Conservation (phyloP, 108 stramenopile species). For the Pseudonitzschia delicatissima region DNA sequence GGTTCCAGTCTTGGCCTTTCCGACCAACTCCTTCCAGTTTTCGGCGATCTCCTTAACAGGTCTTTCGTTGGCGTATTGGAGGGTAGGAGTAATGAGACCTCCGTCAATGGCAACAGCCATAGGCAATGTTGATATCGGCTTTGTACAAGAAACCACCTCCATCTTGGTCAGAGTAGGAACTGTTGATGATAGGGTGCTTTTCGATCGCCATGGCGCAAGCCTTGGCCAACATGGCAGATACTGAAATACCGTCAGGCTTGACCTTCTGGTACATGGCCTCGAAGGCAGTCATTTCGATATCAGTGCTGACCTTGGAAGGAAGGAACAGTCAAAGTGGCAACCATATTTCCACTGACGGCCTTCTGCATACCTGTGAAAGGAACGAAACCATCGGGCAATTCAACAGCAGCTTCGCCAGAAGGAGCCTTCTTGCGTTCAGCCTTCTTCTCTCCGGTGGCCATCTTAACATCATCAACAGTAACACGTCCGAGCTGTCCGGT, state of each 20-base stretch:
- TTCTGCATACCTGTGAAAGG: conserved; percentile 97
- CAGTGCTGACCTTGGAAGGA: conserved; percentile 92
- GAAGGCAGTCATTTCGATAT: conserved; percentile 91
- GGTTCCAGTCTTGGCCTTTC: conserved; percentile 75
- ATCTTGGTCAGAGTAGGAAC: conserved; percentile 72
- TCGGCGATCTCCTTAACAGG: conserved; percentile 84
- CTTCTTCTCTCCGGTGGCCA: conserved; percentile 87
- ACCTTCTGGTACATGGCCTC: conserved; percentile 90
- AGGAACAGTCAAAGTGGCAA: conserved; percentile 85
- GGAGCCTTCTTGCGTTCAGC: conserved; percentile 66
- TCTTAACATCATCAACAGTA: conserved; percentile 87
- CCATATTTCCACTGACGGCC: conserved; percentile 98
- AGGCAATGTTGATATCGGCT: conserved; percentile 95
- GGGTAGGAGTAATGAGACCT: conserved; percentile 95
- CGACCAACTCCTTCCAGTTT: conserved; percentile 93
- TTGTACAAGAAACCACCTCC: conserved; percentile 85
- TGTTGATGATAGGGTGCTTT: conserved; percentile 95
- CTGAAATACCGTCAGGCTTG: conserved; percentile 92
- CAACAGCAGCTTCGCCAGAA: conserved; percentile 47
- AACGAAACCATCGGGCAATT: conserved; percentile 85
- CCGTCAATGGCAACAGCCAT: conserved; percentile 98
- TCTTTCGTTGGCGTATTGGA: conserved; percentile 91
- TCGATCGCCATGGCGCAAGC: conserved; percentile 91
- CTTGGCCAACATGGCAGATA: conserved; percentile 93
- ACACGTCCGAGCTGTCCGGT: conserved; percentile 96